Conservation (phyloP, 2,329 filamentous ascomycete genomes). For the Nannizziopsis barbatae region DNA sequence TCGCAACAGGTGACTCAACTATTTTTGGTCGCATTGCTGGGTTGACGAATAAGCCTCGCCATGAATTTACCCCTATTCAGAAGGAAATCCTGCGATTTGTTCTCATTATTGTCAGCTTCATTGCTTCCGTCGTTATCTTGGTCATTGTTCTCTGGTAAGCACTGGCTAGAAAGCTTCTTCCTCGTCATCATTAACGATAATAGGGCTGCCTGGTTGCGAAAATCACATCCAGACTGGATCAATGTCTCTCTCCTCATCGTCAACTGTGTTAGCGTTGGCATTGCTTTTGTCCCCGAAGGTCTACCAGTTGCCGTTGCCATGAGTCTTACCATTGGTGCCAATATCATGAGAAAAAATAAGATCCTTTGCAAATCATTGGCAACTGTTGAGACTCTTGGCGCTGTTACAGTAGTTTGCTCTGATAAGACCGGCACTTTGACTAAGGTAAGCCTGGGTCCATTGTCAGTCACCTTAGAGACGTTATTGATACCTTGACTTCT, state of each 20-base stretch:
- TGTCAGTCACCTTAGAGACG: not conserved
- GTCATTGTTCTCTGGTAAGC: slow-evolving; percentile 50
- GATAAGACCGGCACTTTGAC: slow-evolving; percentile 57
- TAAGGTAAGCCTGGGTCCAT: slow-evolving; percentile 18
- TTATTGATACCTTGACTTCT: not conserved
- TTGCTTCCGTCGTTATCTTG: slow-evolving; percentile 49
- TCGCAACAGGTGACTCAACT: slow-evolving; percentile 60
- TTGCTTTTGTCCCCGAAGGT: slow-evolving; percentile 67
- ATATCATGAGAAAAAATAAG: slow-evolving; percentile 64
- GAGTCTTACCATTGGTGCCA: slow-evolving; percentile 63
- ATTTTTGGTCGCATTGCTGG: slow-evolving; percentile 67
- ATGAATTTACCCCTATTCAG: slow-evolving; percentile 57
- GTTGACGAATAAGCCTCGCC: slow-evolving; percentile 58
- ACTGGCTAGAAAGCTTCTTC: too few relatives aligned
- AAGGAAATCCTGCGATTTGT: slow-evolving; percentile 65
- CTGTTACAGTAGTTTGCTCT: slow-evolving; percentile 62
- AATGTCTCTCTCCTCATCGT: slow-evolving; percentile 61
- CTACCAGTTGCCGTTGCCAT: slow-evolving; percentile 59
- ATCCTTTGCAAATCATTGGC: slow-evolving; percentile 70
- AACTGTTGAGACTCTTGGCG: slow-evolving; percentile 64
- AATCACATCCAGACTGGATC: slow-evolving; percentile 58
- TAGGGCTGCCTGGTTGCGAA: slow-evolving; percentile 59
- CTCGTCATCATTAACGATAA: not conserved
- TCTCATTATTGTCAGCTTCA: slow-evolving; percentile 54
- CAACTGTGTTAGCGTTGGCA: slow-evolving; percentile 58